Conservation (phyloP, 371 early-diverging fungal species). For the Mucor ambiguus region DNA sequence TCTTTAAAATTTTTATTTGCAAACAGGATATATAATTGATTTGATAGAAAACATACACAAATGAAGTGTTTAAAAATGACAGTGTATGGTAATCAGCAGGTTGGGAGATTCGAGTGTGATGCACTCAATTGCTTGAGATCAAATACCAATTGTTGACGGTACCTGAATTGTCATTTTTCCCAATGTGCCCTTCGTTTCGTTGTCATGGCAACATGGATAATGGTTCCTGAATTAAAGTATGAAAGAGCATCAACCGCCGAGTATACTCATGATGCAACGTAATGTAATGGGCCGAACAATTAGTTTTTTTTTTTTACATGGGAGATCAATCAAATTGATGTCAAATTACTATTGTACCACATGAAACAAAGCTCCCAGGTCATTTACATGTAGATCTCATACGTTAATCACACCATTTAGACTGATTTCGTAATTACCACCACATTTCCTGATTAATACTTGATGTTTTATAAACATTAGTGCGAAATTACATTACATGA, state of each 20-base stretch:
- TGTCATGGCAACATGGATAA: background rate
- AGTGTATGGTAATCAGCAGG: background rate
- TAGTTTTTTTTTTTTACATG: background rate
- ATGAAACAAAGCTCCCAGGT: background rate
- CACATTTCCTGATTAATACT: background rate
- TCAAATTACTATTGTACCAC: background rate
- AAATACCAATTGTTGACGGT: background rate
- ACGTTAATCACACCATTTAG: background rate
- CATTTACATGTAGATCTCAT: constrained; percentile 1
- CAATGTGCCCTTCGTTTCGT: background rate
- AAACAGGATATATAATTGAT: background rate
- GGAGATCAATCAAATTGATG: background rate
- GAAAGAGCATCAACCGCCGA: background rate
- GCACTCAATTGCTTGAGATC: background rate
- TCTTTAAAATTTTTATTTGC: background rate
- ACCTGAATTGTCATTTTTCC: background rate
- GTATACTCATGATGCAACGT: background rate
- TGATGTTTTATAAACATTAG: background rate
- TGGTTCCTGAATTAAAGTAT: background rate
- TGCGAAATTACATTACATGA: background rate
- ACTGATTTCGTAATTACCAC: background rate
- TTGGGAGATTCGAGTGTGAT: background rate
- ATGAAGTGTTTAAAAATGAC: background rate
- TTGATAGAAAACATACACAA: background rate
- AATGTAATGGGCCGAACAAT: background rate